Conservation (phyloP, 2,329 filamentous ascomycete species). For the Xylaria sp. region DNA sequence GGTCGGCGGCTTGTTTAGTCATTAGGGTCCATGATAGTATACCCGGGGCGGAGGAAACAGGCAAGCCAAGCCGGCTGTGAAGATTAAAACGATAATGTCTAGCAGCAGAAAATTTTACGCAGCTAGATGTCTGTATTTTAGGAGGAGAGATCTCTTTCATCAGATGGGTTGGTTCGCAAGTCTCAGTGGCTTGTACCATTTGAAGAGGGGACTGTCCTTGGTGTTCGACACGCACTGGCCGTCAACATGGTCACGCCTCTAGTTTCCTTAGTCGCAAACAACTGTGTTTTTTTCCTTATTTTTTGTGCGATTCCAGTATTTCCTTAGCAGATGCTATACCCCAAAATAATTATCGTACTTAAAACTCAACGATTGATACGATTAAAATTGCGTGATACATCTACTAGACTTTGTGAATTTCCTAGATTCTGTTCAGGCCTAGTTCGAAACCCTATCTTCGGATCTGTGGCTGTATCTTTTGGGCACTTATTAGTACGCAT, state of each 20-base stretch:
- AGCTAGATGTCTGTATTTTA: constrained; percentile 54
- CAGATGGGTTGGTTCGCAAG: constrained; percentile 38
- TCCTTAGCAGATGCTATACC: constrained; percentile 47
- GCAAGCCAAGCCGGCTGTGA: constrained; percentile 45
- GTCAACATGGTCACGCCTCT: constrained; percentile 45
- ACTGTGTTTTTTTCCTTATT: constrained; percentile 46
- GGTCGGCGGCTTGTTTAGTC: constrained; percentile 44
- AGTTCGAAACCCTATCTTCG: background rate
- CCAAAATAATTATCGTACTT: constrained; percentile 40
- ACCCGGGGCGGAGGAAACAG: constrained; percentile 48
- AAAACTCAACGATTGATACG: background rate
- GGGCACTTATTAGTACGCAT: background rate
- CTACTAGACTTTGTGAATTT: background rate
- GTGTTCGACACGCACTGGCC: constrained; percentile 43
- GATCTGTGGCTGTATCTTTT: background rate
- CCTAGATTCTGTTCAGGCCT: no score
- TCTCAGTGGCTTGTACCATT: constrained; percentile 43
- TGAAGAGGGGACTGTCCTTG: constrained; percentile 40
- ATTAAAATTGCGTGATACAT: background rate
- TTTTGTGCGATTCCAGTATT: constrained; percentile 46
- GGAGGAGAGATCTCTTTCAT: constrained; percentile 43
- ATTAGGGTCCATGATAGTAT: constrained; percentile 48
- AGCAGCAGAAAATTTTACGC: constrained; percentile 44
- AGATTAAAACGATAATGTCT: constrained; percentile 46
- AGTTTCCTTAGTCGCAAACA: constrained; percentile 51